Conservation (phyloP, 176 grass and related monocot genomes). For the Musa troglodytarum region DNA sequence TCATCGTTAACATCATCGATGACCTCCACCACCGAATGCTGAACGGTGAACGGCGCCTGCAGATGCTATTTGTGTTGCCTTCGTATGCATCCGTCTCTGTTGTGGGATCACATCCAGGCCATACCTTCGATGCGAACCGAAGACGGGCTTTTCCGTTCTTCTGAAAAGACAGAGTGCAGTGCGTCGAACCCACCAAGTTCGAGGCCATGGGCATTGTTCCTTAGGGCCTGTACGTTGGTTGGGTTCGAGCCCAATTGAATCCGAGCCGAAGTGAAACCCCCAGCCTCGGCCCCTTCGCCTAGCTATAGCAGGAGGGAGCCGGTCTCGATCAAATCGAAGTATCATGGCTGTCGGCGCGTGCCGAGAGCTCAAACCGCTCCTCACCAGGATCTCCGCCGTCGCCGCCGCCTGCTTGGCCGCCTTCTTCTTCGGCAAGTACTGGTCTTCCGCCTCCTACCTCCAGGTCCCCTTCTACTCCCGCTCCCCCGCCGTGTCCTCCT, state of each 20-base stretch:
- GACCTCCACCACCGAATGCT: too few relatives aligned
- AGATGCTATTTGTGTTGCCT: too few relatives aligned
- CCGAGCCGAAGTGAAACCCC: neutral
- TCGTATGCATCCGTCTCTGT: too few relatives aligned
- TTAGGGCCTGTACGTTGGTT: neutral
- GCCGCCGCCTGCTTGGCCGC: constrained; percentile 14
- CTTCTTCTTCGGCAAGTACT: constrained; percentile 37
- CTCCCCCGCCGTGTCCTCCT: neutral
- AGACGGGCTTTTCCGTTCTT: too few relatives aligned
- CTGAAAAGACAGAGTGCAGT: too few relatives aligned
- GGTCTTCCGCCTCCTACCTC: constrained; percentile 19
- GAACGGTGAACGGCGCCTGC: too few relatives aligned
- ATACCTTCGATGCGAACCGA: too few relatives aligned
- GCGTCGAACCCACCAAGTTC: too few relatives aligned
- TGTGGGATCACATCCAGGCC: too few relatives aligned
- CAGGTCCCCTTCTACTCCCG: constrained; percentile 28
- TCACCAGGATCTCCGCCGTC: constrained; percentile 11
- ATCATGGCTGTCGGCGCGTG: neutral
- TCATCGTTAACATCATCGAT: too few relatives aligned
- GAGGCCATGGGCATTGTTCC: too few relatives aligned
- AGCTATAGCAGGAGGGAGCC: neutral
- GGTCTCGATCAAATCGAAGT: neutral
- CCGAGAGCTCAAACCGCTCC: neutral
- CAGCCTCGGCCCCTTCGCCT: neutral
- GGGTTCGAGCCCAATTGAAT: neutral